Conservation (phyloP, 305 asterid species). For the Plantago lanceolata region DNA sequence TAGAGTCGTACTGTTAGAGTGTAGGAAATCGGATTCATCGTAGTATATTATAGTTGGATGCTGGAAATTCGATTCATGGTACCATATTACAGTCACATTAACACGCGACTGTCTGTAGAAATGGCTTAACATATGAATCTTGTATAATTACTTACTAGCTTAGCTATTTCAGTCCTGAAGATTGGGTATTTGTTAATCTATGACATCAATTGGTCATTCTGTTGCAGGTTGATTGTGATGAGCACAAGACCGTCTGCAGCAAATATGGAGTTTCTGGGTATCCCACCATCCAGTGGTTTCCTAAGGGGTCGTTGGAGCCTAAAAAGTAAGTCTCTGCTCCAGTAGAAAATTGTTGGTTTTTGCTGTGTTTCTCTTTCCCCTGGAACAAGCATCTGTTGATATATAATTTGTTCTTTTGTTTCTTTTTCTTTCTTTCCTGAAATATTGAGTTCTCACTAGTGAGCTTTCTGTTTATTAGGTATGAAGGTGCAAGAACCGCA, state of each 20-base stretch:
- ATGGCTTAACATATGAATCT: not conserved
- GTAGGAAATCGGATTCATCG: no score
- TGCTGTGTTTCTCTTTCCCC: not conserved
- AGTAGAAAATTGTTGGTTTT: not conserved
- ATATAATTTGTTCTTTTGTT: not conserved
- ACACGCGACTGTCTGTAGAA: not conserved
- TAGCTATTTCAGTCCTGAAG: not conserved
- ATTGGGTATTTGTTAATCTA: not conserved
- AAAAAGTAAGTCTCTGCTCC: conserved; percentile 46
- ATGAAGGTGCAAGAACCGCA: conserved; percentile 74
- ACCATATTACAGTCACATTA: no score
- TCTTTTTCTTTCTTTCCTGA: not conserved
- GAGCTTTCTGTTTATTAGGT: conserved; percentile 39
- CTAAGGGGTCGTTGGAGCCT: conserved; percentile 84
- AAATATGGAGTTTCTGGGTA: conserved; percentile 83
- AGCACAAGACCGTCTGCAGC: conserved; percentile 71
- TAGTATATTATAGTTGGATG: not conserved
- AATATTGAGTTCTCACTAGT: not conserved
- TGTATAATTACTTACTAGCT: not conserved
- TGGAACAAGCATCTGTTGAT: conserved; percentile 2
- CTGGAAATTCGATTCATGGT: not conserved
- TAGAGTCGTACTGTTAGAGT: no score
- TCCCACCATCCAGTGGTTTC: conserved; percentile 94
- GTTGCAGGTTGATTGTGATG: conserved; percentile 85
- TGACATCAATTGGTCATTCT: conserved; percentile 4